Evolutionary conservation across 768 basidiomycete genomes (phyloP).

Genomic region (Butyriboletus loyo): DNA sequence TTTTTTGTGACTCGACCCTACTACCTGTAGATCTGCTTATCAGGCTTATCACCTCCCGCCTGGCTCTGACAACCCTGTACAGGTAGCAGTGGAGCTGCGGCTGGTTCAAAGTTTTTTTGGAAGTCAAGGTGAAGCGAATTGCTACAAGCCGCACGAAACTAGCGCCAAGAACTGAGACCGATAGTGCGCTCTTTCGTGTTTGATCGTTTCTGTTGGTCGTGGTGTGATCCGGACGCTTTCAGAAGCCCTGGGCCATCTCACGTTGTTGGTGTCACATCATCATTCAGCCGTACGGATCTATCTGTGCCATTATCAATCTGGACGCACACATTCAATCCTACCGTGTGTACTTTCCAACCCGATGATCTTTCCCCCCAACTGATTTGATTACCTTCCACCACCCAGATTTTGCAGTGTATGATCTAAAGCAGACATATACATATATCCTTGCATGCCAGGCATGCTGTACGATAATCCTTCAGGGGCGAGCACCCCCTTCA

Average conservation of each 20-base stretch:
- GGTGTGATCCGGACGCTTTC: slow-evolving; percentile 5
- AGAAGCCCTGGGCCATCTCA: slow-evolving; percentile 3
- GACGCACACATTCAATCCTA: background rate
- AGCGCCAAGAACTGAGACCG: background rate
- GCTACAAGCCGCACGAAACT: slow-evolving; percentile 3
- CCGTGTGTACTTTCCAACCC: slow-evolving; percentile 13
- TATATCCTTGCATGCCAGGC: slow-evolving; percentile 20
- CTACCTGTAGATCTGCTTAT: slow-evolving; percentile 12
- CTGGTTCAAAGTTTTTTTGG: background rate
- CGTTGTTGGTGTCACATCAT: slow-evolving; percentile 3
- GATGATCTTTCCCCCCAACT: background rate
- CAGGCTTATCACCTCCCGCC: background rate
- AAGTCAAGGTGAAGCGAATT: slow-evolving; percentile 5
- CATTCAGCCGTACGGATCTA: slow-evolving; percentile 15
- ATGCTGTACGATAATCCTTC: slow-evolving; percentile 33
- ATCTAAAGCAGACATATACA: slow-evolving; percentile 18
- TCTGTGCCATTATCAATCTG: slow-evolving; percentile 7
- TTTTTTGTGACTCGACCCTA: slow-evolving; percentile 14
- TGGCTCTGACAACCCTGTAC: background rate
- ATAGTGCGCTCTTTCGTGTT: slow-evolving; percentile 1
- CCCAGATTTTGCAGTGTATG: slow-evolving; percentile 23
- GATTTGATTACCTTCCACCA: slow-evolving; percentile 12
- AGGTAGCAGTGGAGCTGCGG: background rate
- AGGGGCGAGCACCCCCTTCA: slow-evolving; percentile 36
- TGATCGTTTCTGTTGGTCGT: background rate